Percentiles rank a stretch among this genome's conserved stretches.
phyloP scores from a whole-genome alignment of 192 early-diverging fungal genomes.

The Entomortierella chlamydospora region DNA sequence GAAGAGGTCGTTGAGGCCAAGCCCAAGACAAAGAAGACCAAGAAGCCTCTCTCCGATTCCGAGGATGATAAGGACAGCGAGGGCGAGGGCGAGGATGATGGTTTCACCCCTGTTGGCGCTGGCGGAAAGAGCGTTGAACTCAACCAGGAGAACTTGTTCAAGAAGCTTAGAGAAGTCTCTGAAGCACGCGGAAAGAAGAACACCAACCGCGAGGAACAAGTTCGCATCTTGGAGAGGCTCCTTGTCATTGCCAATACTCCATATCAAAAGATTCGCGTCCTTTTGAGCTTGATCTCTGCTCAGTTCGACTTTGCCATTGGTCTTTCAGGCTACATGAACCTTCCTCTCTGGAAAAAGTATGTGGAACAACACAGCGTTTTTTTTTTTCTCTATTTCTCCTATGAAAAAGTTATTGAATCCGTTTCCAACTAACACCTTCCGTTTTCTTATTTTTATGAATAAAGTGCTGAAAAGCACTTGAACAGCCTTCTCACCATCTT shows the following conservation, averaged over 20 bases:
- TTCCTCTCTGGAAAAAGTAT: slow-evolving; percentile 84
- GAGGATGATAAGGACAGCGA: slow-evolving; percentile 59
- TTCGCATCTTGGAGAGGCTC: slow-evolving; percentile 75
- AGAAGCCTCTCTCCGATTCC: slow-evolving; percentile 59
- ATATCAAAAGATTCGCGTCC: slow-evolving; percentile 85
- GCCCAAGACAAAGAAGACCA: slow-evolving; percentile 21
- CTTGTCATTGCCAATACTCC: slow-evolving; percentile 72
- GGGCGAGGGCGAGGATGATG: slow-evolving; percentile 69
- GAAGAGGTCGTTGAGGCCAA: slow-evolving; percentile 25
- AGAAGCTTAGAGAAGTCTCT: slow-evolving; percentile 81
- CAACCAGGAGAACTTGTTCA: slow-evolving; percentile 82
- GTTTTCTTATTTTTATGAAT: not conserved
- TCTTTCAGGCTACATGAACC: slow-evolving; percentile 75
- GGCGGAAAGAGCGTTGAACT: slow-evolving; percentile 73
- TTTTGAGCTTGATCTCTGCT: slow-evolving; percentile 87
- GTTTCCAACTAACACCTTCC: too few species aligned
- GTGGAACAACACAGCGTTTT: too few species aligned
- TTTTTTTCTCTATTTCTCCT: not conserved
- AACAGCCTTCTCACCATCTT: slow-evolving; percentile 83
- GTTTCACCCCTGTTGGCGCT: slow-evolving; percentile 79
- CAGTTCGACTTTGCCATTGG: slow-evolving; percentile 86
- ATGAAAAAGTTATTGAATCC: too few species aligned
- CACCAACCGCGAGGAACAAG: slow-evolving; percentile 86
- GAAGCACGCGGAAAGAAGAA: slow-evolving; percentile 95
- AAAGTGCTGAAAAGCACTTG: slow-evolving; percentile 71